Conservation (phyloP, 208 protist species). For the Leishmania guyanensis region DNA sequence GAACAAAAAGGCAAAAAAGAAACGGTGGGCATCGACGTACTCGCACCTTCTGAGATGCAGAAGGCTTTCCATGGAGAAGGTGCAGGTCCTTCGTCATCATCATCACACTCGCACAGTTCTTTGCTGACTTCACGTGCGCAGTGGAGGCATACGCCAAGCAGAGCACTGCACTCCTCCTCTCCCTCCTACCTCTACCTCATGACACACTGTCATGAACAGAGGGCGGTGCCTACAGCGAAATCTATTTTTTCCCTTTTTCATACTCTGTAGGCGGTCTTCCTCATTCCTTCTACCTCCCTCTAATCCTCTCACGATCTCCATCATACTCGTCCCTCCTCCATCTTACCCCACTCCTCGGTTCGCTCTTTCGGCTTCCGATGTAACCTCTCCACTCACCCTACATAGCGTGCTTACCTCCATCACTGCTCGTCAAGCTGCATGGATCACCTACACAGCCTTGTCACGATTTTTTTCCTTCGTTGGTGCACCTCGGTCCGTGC, state of each 20-base stretch:
- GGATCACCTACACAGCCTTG: neutral
- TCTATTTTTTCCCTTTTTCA: neutral
- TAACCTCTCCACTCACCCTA: neutral
- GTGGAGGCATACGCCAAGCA: no score
- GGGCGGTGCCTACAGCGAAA: neutral
- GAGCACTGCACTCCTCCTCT: no score
- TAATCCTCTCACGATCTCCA: neutral
- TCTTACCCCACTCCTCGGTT: no score
- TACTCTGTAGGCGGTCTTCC: neutral
- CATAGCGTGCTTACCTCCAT: neutral
- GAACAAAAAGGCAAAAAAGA: neutral
- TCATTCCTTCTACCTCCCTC: neutral
- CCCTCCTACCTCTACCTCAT: no score
- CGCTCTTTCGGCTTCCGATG: neutral
- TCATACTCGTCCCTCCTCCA: neutral
- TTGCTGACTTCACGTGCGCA: neutral
- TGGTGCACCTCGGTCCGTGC: neutral
- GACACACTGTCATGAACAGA: neutral
- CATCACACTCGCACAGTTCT: neutral
- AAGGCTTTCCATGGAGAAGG: neutral
- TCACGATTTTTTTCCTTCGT: neutral
- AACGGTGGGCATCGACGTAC: neutral
- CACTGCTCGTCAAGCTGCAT: neutral
- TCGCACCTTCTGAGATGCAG: neutral
- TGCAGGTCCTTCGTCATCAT: neutral